phyloP scores from a whole-genome alignment of 768 basidiomycete genomes.

The Panaeolus papilionaceus region DNA sequence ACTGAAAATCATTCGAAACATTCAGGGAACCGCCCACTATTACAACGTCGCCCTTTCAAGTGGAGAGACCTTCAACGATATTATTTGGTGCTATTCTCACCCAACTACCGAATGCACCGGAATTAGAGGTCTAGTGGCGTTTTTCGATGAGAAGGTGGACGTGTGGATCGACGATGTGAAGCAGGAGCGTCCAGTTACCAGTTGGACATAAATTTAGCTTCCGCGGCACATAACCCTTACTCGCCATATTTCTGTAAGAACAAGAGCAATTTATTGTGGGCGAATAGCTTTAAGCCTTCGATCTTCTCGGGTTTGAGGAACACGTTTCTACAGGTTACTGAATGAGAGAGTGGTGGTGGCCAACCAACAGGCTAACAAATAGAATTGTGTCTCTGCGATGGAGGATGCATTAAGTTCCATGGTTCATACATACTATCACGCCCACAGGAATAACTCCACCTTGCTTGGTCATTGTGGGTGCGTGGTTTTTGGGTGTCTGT shows the following conservation, averaged over 20 bases:
- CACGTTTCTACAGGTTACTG: neutral
- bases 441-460: neutral
- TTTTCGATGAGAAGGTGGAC: slow-evolving; percentile 73
- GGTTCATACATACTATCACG: neutral
- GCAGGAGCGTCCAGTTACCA: slow-evolving; percentile 41
- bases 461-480: neutral
- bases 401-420: neutral
- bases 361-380: neutral
- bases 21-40: slow-evolving; percentile 65
- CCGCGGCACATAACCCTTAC: neutral
- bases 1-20: neutral
- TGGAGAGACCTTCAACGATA: slow-evolving; percentile 49
- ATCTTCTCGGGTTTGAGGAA: neutral
- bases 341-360: neutral
- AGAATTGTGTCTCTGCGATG: neutral
- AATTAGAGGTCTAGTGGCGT: slow-evolving; percentile 59
- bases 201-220: neutral
- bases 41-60: slow-evolving; percentile 55
- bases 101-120: slow-evolving; percentile 56
- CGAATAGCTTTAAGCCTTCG: neutral
- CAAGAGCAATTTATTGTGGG: neutral
- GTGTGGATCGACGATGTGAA: slow-evolving; percentile 67
- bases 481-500: neutral
- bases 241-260: neutral
- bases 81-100: slow-evolving; percentile 71